Percentiles rank a stretch among this genome's conserved stretches.
Conservation (phyloP, 345 rosid genomes). For the Ailanthus altissimus region DNA sequence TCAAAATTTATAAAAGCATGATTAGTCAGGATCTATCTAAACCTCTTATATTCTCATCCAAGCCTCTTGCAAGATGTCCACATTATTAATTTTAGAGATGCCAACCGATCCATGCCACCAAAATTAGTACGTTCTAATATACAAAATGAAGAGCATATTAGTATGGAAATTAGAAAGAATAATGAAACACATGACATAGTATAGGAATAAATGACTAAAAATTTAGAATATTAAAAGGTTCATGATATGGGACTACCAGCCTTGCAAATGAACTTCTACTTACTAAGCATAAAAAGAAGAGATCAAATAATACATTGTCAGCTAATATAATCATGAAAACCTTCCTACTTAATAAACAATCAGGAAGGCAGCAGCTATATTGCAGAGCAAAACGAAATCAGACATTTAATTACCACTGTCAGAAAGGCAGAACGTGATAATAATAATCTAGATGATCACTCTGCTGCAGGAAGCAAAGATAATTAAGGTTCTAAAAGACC, state of each 20-base stretch:
- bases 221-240: neutral
- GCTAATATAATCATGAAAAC: conserved; percentile 11
- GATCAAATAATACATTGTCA: neutral
- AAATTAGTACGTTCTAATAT: neutral
- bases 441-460: conserved; percentile 7
- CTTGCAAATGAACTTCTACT: conserved; percentile 5
- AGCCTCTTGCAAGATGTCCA: neutral
- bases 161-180: neutral
- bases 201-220: neutral
- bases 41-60: neutral
- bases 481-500: neutral
- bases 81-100: neutral
- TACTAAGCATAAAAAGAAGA: conserved; percentile 2
- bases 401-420: conserved; percentile 1
- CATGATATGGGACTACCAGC: neutral
- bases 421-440: neutral
- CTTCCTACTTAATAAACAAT: conserved; percentile 16
- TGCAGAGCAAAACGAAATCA: neutral
- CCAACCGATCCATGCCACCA: neutral
- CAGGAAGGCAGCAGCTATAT: conserved; percentile 9
- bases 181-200: neutral
- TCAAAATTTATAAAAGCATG: neutral
- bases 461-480: neutral
- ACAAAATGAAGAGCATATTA: neutral
- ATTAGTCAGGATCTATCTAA: neutral